These are phyloP conservation scores for Nakaseomyces nivariensis DNA, from an alignment of 1,139 yeast species.

Conservation along the genomic window DNA sequence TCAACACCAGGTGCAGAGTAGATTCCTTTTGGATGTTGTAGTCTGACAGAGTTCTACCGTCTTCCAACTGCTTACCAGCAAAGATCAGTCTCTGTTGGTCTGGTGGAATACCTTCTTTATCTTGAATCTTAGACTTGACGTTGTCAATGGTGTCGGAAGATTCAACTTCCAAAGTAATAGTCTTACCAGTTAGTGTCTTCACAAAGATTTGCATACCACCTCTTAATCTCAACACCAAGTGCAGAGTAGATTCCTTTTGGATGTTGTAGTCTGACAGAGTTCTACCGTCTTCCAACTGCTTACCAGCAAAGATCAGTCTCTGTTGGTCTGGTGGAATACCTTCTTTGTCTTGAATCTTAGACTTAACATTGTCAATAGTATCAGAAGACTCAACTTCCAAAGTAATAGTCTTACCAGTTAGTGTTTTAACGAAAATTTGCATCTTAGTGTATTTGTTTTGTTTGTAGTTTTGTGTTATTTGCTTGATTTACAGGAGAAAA, in stretches of 20 bases:
- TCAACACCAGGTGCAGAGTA: constrained; percentile 45
- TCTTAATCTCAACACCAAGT: constrained; percentile 77
- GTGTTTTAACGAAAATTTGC: constrained; percentile 51
- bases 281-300: constrained; percentile 83
- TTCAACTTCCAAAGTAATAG: constrained; percentile 42
- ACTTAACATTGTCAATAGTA: constrained; percentile 76
- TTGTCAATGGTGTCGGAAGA: too few relatives aligned
- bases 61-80: too few relatives aligned
- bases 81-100: too few relatives aligned
- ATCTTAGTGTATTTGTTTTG: constrained; percentile 22
- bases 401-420: constrained; percentile 62
- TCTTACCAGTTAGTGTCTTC: constrained; percentile 59
- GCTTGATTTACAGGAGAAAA: not conserved
- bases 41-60: constrained; percentile 33
- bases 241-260: constrained; percentile 81
- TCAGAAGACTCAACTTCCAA: constrained; percentile 62
- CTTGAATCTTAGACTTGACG: too few relatives aligned
- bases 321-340: constrained; percentile 99
- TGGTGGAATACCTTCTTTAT: constrained; percentile 63
- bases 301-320: constrained; percentile 96
- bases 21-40: constrained; percentile 63
- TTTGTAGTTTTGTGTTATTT: not conserved
- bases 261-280: constrained; percentile 83
- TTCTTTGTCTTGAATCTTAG: constrained; percentile 97
- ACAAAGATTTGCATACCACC: constrained; percentile 69